phyloP scores from a whole-genome alignment of 2,329 filamentous ascomycete species.

The Colletotrichum paranaense region DNA sequence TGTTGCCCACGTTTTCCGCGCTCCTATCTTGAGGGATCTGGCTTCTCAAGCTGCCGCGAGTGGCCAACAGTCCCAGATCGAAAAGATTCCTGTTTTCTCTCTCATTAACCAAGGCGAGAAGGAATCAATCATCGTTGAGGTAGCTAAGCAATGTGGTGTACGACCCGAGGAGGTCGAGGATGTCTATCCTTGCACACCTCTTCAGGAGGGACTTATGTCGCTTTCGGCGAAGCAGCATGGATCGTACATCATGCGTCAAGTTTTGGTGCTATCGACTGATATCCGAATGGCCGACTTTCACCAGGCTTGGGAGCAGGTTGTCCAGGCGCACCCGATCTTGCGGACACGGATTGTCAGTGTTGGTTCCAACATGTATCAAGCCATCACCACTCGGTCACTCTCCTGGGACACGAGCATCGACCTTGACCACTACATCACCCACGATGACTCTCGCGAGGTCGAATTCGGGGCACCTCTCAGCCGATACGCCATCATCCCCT shows the following conservation, averaged over 20 bases:
- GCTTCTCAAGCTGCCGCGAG: neutral
- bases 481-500: neutral
- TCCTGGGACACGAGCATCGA: neutral
- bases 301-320: constrained; percentile 25
- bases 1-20: neutral
- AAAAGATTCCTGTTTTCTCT: neutral
- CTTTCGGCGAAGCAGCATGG: constrained; percentile 7
- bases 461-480: neutral
- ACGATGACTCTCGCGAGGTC: neutral
- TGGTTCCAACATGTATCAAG: neutral
- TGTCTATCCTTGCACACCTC: constrained; percentile 49
- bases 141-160: neutral
- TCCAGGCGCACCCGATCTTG: constrained; percentile 26
- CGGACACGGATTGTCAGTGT: constrained; percentile 15
- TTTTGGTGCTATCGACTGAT: constrained; percentile 11
- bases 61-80: neutral
- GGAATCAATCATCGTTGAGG: neutral
- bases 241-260: constrained; percentile 18
- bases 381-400: neutral
- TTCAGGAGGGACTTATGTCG: constrained; percentile 46
- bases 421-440: neutral
- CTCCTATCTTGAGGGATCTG: neutral
- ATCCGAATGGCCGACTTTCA: constrained; percentile 24
- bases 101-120: neutral
- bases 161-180: constrained; percentile 40